These are phyloP conservation scores for Mikania micrantha DNA, from an alignment of 129 eudicot species.

Conservation along the genomic window DNA sequence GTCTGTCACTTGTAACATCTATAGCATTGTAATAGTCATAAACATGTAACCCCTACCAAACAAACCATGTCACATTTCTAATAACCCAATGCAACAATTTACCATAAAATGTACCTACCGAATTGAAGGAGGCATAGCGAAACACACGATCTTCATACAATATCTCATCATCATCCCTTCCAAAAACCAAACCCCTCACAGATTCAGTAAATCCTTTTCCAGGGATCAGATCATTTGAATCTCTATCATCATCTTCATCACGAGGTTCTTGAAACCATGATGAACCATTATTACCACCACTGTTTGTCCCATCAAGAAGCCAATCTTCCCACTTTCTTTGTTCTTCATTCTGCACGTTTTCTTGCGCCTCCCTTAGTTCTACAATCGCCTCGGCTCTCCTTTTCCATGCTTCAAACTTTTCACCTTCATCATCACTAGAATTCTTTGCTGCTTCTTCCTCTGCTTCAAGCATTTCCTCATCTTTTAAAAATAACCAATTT, in stretches of 20 bases:
- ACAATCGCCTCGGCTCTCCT: constrained; percentile 86
- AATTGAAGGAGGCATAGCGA: constrained; percentile 76
- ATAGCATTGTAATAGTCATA: neutral
- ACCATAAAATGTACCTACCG: constrained; percentile 40
- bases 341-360: constrained; percentile 68
- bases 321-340: constrained; percentile 89
- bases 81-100: neutral
- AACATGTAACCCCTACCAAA: neutral
- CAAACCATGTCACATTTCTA: neutral
- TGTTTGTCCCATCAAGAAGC: constrained; percentile 54
- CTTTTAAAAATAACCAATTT: constrained; percentile 81
- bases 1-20: neutral
- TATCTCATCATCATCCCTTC: constrained; percentile 80
- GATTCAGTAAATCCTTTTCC: constrained; percentile 59
- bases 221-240: constrained; percentile 46
- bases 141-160: constrained; percentile 90
- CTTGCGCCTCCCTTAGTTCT: constrained; percentile 91
- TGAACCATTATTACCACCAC: constrained; percentile 32
- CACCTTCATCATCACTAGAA: constrained; percentile 34
- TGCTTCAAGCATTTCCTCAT: constrained; percentile 59
- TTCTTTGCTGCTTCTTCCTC: constrained; percentile 33
- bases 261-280: constrained; percentile 46
- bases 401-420: constrained; percentile 88
- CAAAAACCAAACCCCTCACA: constrained; percentile 56
- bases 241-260: constrained; percentile 37